Evolutionary conservation across 2,329 filamentous ascomycete species (phyloP).

Genomic region (Diaporthe sp.): DNA sequence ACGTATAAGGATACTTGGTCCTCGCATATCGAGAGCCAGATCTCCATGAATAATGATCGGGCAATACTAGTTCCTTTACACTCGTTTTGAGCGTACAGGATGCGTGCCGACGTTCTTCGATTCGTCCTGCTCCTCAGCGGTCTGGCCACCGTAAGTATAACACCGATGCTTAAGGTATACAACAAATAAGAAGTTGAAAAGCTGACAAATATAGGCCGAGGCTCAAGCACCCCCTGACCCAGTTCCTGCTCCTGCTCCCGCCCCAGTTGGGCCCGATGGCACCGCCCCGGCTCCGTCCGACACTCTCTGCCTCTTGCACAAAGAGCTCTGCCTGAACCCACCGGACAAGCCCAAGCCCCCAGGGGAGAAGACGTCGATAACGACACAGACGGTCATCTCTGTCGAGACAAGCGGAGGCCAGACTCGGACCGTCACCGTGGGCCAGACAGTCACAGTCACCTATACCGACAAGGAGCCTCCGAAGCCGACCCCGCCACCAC

Average conservation of each 20-base stretch:
- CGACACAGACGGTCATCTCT: constrained; percentile 18
- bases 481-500: neutral
- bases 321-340: constrained; percentile 7
- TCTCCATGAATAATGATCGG: too few species aligned
- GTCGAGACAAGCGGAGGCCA: neutral
- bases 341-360: neutral
- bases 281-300: neutral
- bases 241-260: neutral
- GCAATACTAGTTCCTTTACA: neutral
- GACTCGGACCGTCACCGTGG: constrained; percentile 4
- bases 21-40: neutral
- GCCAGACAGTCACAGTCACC: constrained; percentile 17
- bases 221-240: neutral
- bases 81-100: neutral
- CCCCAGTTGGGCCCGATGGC: neutral
- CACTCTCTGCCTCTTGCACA: constrained; percentile 24
- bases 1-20: constrained; percentile 5
- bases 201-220: neutral
- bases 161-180: neutral
- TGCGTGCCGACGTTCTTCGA: neutral
- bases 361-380: neutral
- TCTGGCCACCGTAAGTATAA: neutral
- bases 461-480: neutral
- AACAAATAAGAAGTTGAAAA: neutral
- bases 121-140: neutral